Conservation (phyloP, 1,284 basidiomycete genomes). For the Irpex rosettiformis region DNA sequence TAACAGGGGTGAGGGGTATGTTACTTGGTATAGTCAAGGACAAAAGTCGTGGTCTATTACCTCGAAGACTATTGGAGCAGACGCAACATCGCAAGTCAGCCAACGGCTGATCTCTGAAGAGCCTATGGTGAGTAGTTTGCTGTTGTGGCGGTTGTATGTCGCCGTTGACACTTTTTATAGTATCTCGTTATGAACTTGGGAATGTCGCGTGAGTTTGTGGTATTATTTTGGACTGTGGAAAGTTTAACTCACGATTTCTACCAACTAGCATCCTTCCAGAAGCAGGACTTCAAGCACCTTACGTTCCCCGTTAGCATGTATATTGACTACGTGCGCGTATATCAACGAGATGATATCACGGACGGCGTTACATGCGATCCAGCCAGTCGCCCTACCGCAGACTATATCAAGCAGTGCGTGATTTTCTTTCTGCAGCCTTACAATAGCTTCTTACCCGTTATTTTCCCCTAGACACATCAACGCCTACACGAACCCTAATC, state of each 20-base stretch:
- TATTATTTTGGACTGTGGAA: slow-evolving; percentile 25
- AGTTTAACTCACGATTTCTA: background rate
- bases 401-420: slow-evolving; percentile 40
- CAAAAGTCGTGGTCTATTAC: slow-evolving; percentile 65
- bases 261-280: slow-evolving; percentile 54
- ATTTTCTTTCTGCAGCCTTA: background rate
- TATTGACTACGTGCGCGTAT: slow-evolving; percentile 76
- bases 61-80: slow-evolving; percentile 55
- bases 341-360: slow-evolving; percentile 60
- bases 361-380: slow-evolving; percentile 65
- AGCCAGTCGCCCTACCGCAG: slow-evolving; percentile 50
- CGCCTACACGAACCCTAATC: slow-evolving; percentile 68
- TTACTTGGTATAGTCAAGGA: slow-evolving; percentile 70
- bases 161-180: slow-evolving; percentile 32
- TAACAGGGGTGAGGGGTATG: slow-evolving; percentile 59
- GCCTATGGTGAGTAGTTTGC: slow-evolving; percentile 53
- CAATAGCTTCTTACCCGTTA: background rate
- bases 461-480: slow-evolving; percentile 52
- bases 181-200: slow-evolving; percentile 76
- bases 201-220: slow-evolving; percentile 51
- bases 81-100: slow-evolving; percentile 50
- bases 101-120: slow-evolving; percentile 75
- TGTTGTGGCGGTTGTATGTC: slow-evolving; percentile 1
- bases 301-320: slow-evolving; percentile 69
- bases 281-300: slow-evolving; percentile 61